Evolutionary conservation across 1,284 basidiomycete species (phyloP).

Genomic region (Apiotrichum brassicae): DNA sequence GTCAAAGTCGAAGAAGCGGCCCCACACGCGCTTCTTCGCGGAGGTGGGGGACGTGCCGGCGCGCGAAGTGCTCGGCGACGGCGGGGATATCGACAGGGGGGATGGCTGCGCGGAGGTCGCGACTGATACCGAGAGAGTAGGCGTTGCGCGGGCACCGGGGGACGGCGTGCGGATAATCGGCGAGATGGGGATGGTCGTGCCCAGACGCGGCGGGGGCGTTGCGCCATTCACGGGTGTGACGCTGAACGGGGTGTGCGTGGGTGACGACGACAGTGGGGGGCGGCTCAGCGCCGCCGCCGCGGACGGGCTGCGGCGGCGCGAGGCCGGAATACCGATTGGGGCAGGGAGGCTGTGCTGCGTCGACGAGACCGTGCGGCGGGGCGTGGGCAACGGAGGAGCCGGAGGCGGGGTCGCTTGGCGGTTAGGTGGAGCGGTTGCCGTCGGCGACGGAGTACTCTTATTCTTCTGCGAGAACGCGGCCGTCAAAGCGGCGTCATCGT

Average conservation of each 20-base stretch:
- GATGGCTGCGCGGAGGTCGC: neutral
- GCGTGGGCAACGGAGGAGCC: neutral
- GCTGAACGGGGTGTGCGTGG: constrained; percentile 3
- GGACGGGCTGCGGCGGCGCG: neutral
- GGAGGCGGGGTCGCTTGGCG: neutral
- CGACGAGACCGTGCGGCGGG: neutral
- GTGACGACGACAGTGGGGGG: neutral
- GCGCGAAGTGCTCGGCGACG: neutral
- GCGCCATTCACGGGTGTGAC: neutral
- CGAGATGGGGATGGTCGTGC: neutral
- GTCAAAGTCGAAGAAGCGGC: constrained; percentile 17
- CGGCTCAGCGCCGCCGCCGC: neutral
- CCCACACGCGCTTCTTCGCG: constrained; percentile 1
- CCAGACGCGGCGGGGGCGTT: neutral
- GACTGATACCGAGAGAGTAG: neutral
- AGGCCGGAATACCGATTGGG: constrained; percentile 6
- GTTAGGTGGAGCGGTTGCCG: neutral
- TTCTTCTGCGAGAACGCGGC: neutral
- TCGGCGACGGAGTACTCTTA: neutral
- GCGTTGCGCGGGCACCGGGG: neutral
- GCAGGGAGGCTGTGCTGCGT: neutral
- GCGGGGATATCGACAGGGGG: neutral
- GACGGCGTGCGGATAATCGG: constrained; percentile 6
- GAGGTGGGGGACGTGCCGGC: neutral
- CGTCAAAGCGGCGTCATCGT: neutral